Conservation (phyloP, 331 rosid genomes). For the Malus hybrid region DNA sequence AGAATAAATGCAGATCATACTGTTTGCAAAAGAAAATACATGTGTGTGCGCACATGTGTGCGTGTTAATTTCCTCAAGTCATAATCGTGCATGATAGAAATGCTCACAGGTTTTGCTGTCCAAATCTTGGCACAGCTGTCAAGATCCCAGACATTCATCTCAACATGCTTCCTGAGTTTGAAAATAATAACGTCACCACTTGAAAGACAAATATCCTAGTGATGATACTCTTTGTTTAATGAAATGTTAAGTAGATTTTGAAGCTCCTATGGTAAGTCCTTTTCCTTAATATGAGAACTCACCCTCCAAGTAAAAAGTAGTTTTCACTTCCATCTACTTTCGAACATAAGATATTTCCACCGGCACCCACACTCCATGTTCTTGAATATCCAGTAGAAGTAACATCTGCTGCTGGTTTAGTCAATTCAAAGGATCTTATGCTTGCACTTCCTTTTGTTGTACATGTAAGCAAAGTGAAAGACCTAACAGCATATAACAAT, state of each 20-base stretch:
- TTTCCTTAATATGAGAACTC: constrained; percentile 23
- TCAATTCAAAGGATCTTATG: constrained; percentile 47
- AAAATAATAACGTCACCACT: constrained; percentile 5
- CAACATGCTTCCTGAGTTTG: constrained; percentile 66
- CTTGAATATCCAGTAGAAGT: constrained; percentile 29
- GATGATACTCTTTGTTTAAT: background rate
- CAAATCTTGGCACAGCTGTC: constrained; percentile 55
- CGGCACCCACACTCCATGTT: constrained; percentile 56
- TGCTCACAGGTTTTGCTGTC: constrained; percentile 81
- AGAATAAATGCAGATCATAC: background rate
- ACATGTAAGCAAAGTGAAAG: constrained; percentile 70
- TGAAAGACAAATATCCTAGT: background rate
- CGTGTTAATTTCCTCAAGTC: background rate
- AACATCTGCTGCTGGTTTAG: constrained; percentile 26
- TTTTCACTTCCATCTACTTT: constrained; percentile 68
- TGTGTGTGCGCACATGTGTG: background rate
- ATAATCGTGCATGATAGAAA: constrained; percentile 2
- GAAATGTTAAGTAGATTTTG: background rate
- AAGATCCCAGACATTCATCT: constrained; percentile 81
- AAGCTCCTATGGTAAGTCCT: background rate
- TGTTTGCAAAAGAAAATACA: background rate
- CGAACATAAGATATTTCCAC: constrained; percentile 64
- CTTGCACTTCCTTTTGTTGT: constrained; percentile 61
- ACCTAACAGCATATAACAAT: constrained; percentile 31
- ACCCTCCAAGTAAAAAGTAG: constrained; percentile 86